A percentile compares a stretch with the other conserved stretches of the same genome.
Evolutionary conservation across 495 filamentous ascomycete genomes (phyloP).

Genomic region (Hamigera avellanea): DNA sequence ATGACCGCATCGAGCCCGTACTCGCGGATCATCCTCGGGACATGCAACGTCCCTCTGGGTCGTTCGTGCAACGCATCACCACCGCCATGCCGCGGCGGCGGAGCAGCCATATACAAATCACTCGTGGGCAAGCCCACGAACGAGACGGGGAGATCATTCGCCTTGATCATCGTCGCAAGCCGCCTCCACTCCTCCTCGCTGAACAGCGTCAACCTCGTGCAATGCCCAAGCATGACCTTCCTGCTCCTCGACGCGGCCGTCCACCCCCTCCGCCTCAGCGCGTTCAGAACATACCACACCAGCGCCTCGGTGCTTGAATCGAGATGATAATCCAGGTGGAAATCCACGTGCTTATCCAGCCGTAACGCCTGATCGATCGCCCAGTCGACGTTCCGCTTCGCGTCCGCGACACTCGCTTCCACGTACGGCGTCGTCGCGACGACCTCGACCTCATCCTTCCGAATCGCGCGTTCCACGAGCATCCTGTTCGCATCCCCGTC

Average conservation of each 20-base stretch:
- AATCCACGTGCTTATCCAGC: slow-evolving; percentile 49
- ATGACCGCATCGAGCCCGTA: slow-evolving; percentile 48
- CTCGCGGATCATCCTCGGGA: slow-evolving; percentile 50
- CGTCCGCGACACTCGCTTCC: slow-evolving; percentile 37
- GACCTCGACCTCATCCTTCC: slow-evolving; percentile 36
- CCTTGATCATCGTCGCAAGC: slow-evolving; percentile 30
- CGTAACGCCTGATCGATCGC: slow-evolving; percentile 38
- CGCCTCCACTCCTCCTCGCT: slow-evolving; percentile 33
- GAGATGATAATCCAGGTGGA: slow-evolving; percentile 65
- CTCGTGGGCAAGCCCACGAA: slow-evolving; percentile 64
- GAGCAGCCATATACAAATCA: slow-evolving; percentile 64
- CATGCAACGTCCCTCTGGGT: slow-evolving; percentile 48
- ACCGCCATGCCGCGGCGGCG: slow-evolving; percentile 11
- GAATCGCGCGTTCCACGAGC: slow-evolving; percentile 38
- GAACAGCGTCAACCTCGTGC: slow-evolving; percentile 54
- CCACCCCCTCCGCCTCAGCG: slow-evolving; percentile 39
- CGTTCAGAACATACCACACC: slow-evolving; percentile 40
- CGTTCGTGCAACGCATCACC: slow-evolving; percentile 11
- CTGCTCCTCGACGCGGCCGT: slow-evolving; percentile 17
- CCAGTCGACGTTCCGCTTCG: slow-evolving; percentile 52
- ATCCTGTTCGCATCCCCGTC: slow-evolving; percentile 32
- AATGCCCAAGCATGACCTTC: slow-evolving; percentile 56
- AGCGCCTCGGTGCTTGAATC: slow-evolving; percentile 33
- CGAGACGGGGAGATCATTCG: slow-evolving; percentile 42
- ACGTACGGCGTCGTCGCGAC: slow-evolving; percentile 65